Evolutionary conservation across 495 filamentous ascomycete species (phyloP).

Genomic region (Daldinia concentrica): DNA sequence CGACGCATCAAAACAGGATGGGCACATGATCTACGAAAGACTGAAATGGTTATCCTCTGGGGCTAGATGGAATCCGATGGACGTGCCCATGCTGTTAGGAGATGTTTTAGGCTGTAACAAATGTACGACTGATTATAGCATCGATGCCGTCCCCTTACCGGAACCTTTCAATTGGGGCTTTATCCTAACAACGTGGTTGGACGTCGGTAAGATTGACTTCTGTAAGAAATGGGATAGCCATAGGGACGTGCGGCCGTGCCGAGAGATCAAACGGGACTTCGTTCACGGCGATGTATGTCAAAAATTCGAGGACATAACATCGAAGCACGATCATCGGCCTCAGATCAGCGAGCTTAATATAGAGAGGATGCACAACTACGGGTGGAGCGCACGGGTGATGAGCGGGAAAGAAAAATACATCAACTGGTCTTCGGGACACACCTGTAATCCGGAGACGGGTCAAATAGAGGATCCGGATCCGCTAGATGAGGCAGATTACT

Average conservation of each 20-base stretch:
- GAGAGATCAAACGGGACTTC: slow-evolving; percentile 4
- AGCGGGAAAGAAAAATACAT: slow-evolving; percentile 14
- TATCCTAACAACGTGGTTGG: slow-evolving; percentile 34
- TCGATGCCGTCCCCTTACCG: slow-evolving; percentile 29
- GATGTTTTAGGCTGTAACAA: slow-evolving; percentile 28
- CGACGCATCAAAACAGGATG: slow-evolving; percentile 34
- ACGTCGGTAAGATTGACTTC: slow-evolving; percentile 34
- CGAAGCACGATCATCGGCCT: slow-evolving; percentile 18
- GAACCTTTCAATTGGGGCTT: slow-evolving; percentile 39
- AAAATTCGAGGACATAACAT: slow-evolving; percentile 27
- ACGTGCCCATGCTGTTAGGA: slow-evolving; percentile 23
- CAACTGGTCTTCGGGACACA: slow-evolving; percentile 20
- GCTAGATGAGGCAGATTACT: slow-evolving; percentile 32
- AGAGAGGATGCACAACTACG: slow-evolving; percentile 31
- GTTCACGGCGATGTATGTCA: slow-evolving; percentile 25
- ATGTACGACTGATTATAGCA: slow-evolving; percentile 35
- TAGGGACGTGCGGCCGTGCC: slow-evolving; percentile 18
- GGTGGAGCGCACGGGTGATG: slow-evolving; percentile 14
- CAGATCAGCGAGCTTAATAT: slow-evolving; percentile 18
- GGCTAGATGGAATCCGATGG: slow-evolving; percentile 11
- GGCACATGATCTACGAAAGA: slow-evolving; percentile 34
- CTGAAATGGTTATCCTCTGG: slow-evolving; percentile 21
- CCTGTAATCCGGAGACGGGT: slow-evolving; percentile 32
- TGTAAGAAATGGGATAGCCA: slow-evolving; percentile 38
- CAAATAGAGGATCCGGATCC: slow-evolving; percentile 36